phyloP scores from a whole-genome alignment of 2,329 filamentous ascomycete genomes.

The Aulographum hederae region DNA sequence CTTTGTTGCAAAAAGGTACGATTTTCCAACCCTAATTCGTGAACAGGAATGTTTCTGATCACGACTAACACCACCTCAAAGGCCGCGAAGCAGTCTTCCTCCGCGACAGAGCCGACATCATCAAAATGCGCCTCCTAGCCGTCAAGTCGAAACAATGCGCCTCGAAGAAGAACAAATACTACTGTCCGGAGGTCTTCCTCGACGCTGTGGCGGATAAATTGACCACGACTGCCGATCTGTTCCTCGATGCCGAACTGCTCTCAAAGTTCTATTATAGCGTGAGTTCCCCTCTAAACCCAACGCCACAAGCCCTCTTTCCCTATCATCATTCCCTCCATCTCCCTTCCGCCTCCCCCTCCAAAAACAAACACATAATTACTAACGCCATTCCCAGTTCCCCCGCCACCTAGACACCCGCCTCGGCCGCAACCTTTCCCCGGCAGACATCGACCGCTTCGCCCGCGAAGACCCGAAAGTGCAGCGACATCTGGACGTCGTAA shows the following conservation, averaged over 20 bases:
- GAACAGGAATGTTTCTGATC: too few relatives aligned
- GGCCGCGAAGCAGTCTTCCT: slow-evolving; percentile 89
- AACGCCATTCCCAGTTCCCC: slow-evolving; percentile 42
- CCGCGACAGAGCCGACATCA: slow-evolving; percentile 72
- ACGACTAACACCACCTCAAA: slow-evolving; percentile 19
- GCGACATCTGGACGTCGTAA: slow-evolving; percentile 78
- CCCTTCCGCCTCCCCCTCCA: background rate
- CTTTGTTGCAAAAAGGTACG: slow-evolving; percentile 65
- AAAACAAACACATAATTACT: too few relatives aligned
- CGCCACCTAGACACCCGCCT: slow-evolving; percentile 77
- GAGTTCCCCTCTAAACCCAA: slow-evolving; percentile 6
- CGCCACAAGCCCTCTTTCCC: background rate
- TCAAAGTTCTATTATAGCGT: slow-evolving; percentile 91
- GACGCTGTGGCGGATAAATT: slow-evolving; percentile 92
- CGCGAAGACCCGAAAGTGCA: slow-evolving; percentile 83
- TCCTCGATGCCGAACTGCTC: slow-evolving; percentile 90
- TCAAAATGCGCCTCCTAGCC: slow-evolving; percentile 77
- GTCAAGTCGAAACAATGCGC: slow-evolving; percentile 83
- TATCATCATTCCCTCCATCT: background rate
- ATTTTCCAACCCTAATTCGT: slow-evolving; percentile 7
- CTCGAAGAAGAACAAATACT: slow-evolving; percentile 74
- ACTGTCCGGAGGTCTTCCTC: slow-evolving; percentile 95
- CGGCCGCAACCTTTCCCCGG: slow-evolving; percentile 58
- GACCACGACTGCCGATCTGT: slow-evolving; percentile 84
- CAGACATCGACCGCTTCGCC: slow-evolving; percentile 77